These are phyloP conservation scores for Pseudozyma thailandica DNA, from an alignment of 1,284 basidiomycete genomes.

Conservation along the genomic window DNA sequence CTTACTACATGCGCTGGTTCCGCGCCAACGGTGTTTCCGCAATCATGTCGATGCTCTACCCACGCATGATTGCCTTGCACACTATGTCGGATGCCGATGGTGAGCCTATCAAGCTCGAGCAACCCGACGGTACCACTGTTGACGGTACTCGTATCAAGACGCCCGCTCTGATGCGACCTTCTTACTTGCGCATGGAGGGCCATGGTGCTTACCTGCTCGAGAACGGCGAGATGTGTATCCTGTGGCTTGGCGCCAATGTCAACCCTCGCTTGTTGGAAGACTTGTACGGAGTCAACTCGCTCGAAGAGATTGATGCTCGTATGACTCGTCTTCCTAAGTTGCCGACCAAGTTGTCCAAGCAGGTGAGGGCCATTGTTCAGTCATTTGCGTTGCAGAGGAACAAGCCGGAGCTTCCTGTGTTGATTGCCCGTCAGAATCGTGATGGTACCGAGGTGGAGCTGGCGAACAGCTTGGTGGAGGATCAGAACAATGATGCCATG, in stretches of 20 bases:
- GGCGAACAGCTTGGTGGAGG: conserved; percentile 95
- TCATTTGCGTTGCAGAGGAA: conserved; percentile 76
- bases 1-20: conserved; percentile 83
- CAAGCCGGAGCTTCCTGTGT: conserved; percentile 76
- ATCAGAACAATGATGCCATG: conserved; percentile 94
- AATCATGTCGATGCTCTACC: conserved; percentile 86
- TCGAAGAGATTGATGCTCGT: conserved; percentile 78
- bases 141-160: conserved; percentile 74
- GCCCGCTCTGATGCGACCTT: conserved; percentile 84
- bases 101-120: conserved; percentile 71
- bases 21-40: conserved; percentile 77
- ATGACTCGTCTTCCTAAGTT: conserved; percentile 80
- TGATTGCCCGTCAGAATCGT: conserved; percentile 88
- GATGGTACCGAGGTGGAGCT: conserved; percentile 96
- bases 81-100: conserved; percentile 81
- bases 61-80: conserved; percentile 87
- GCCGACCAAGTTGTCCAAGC: conserved; percentile 80
- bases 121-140: conserved; percentile 69
- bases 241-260: conserved; percentile 89
- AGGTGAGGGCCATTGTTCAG: conserved; percentile 84
- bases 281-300: conserved; percentile 84
- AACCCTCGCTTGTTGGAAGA: conserved; percentile 85
- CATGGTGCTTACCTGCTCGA: conserved; percentile 92
- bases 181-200: conserved; percentile 87
- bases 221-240: conserved; percentile 87